Conservation (phyloP, 2,329 filamentous ascomycete genomes). For the Nothophoma quercina region DNA sequence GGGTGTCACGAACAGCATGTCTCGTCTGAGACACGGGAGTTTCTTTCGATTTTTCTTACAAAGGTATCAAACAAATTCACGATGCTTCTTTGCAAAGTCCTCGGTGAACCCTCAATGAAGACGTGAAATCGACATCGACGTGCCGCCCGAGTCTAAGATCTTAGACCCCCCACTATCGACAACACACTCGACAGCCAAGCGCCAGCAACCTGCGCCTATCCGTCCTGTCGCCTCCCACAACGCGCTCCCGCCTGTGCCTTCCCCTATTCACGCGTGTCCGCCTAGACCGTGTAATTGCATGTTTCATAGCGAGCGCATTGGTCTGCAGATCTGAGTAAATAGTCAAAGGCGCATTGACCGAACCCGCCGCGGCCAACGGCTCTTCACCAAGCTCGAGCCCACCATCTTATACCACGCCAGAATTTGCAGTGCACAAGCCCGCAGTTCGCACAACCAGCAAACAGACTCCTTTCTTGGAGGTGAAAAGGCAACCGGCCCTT, state of each 20-base stretch:
- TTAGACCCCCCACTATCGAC: constrained; percentile 36
- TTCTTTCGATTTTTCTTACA: constrained; percentile 1
- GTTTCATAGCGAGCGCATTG: constrained; percentile 31
- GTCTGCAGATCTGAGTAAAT: constrained; percentile 26
- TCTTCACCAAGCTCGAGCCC: constrained; percentile 31
- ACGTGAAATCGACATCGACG: constrained; percentile 2
- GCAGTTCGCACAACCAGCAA: background rate
- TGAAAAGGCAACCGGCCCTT: background rate
- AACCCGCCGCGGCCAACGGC: constrained; percentile 16
- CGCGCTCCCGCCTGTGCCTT: constrained; percentile 21
- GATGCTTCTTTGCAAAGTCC: background rate
- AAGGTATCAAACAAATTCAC: background rate
- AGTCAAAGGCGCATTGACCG: constrained; percentile 43
- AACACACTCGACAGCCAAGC: constrained; percentile 30
- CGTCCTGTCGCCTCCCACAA: constrained; percentile 32
- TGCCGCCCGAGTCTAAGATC: constrained; percentile 1
- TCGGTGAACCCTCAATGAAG: background rate
- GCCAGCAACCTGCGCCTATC: constrained; percentile 29
- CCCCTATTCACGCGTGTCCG: constrained; percentile 27
- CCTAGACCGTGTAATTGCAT: constrained; percentile 26
- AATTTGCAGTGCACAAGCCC: constrained; percentile 13
- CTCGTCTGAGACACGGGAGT: constrained; percentile 7
- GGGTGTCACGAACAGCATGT: constrained; percentile 13
- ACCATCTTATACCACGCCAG: constrained; percentile 9
- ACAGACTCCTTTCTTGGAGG: background rate